These are phyloP conservation scores for Parachlorella kessleri DNA, from an alignment of 139 green algal species.

Conservation along the genomic window DNA sequence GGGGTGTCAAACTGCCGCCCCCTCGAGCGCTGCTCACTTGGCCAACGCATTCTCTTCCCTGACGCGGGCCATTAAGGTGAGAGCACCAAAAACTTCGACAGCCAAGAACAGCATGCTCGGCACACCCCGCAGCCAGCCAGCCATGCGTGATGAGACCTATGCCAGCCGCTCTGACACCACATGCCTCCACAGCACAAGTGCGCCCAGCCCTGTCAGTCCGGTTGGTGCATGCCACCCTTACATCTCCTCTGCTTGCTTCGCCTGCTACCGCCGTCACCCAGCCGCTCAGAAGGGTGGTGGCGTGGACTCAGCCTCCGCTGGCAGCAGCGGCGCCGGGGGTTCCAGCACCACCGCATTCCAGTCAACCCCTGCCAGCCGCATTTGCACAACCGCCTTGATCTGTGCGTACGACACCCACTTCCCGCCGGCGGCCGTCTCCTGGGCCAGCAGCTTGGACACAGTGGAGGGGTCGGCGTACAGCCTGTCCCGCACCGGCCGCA, in stretches of 20 bases:
- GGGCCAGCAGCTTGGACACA: neutral
- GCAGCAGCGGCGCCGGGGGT: neutral
- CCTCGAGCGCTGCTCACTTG: no score
- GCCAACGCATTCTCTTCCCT: no score
- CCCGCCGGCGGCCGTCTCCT: neutral
- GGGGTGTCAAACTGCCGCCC: no score
- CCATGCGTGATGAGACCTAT: no score
- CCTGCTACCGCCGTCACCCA: neutral
- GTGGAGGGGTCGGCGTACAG: neutral
- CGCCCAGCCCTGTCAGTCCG: no score
- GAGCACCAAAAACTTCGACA: no score
- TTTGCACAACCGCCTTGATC: neutral
- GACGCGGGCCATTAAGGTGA: no score
- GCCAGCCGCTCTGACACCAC: no score
- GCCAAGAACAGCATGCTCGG: no score
- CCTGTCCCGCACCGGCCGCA: neutral
- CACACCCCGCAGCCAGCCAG: no score
- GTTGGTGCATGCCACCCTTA: neutral
- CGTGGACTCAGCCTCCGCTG: no score
- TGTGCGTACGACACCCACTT: neutral
- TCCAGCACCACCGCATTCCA: neutral
- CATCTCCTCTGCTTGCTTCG: neutral
- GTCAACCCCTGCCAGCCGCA: neutral
- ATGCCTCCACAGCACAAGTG: no score
- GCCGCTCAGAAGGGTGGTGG: neutral